Evolutionary conservation across 2,329 filamentous ascomycete genomes (phyloP), one percentile per base, ranked within the genome.

Genomic region (Dendryphion nanum): DNA sequence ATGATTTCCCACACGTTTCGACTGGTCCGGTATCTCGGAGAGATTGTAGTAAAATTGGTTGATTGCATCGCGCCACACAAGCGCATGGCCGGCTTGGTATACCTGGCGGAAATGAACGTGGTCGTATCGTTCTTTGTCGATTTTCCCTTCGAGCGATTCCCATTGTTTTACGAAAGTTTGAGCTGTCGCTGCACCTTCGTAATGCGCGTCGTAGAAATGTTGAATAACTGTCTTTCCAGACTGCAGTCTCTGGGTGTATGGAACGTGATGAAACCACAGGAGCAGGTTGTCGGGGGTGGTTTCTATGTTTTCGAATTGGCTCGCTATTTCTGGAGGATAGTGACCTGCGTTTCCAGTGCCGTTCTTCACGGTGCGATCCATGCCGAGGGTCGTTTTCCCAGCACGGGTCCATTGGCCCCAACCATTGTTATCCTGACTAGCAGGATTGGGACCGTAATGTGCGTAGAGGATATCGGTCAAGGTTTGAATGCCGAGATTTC

Each of bases 341-440:
- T 86, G 81, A 0, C 81, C 81, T 0, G 82, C 67, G 45, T 74
- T 81, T 0, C 79, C 78, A 0, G 83, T 86, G 7, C 84, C 84
- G 37, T 83, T 87, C 42, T 65, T 69, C 0, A 84, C 77, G 0
- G 83, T 86, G 8, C 84, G 75, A 50, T 87, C 83, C 83, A 87
- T 87, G 1, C 84, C 83, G 38, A 87, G 78, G 4, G 69, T 70
- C 15, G 67, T 48, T 0, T 58, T 55, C 43, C 85, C 78, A 1
- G 83, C 83, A 4, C 83, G 76, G 1, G 83, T 86, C 82, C 83
- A 87, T 55, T 85, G 82, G 7, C 83, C 83, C 80, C 80, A 86
- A 2, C 76, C 75, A 48, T 85, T 86, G 50, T 72, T 71, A 45
- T 87, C 83, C 53, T 83, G 79, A 0, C 78, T 80, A 6, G 74